phyloP scores from a whole-genome alignment of 208 protist species.

The Trichomonas tenax region DNA sequence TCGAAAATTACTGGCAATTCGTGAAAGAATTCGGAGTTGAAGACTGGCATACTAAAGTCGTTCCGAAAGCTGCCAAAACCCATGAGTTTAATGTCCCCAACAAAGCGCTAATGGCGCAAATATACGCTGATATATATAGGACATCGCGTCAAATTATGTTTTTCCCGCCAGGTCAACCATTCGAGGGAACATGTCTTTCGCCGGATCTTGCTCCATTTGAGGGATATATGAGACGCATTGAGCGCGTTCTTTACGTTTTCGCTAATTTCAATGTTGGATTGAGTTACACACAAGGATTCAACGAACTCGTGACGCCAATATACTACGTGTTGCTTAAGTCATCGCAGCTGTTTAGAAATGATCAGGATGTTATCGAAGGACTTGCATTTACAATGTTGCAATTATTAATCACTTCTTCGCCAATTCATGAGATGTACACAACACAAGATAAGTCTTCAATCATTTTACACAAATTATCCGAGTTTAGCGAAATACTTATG shows the following conservation, averaged over 20 bases:
- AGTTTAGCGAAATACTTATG: neutral
- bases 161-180: neutral
- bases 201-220: neutral
- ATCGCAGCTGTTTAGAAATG: neutral
- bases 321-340: neutral
- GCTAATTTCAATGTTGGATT: neutral
- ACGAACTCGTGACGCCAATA: neutral
- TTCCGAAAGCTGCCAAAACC: neutral
- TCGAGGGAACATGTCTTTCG: neutral
- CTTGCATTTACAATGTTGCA: neutral
- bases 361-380: neutral
- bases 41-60: neutral
- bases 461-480: neutral
- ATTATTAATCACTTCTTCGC: neutral
- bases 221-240: neutral
- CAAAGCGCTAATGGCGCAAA: neutral
- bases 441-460: neutral
- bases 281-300: conserved; percentile 1
- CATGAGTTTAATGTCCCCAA: neutral
- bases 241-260: neutral
- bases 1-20: neutral
- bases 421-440: neutral
- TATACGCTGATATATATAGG: neutral
- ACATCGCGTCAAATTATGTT: neutral
- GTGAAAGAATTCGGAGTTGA: neutral